Conservation (phyloP, 2,329 filamentous ascomycete genomes). For the Aureobasidium namibiae region DNA sequence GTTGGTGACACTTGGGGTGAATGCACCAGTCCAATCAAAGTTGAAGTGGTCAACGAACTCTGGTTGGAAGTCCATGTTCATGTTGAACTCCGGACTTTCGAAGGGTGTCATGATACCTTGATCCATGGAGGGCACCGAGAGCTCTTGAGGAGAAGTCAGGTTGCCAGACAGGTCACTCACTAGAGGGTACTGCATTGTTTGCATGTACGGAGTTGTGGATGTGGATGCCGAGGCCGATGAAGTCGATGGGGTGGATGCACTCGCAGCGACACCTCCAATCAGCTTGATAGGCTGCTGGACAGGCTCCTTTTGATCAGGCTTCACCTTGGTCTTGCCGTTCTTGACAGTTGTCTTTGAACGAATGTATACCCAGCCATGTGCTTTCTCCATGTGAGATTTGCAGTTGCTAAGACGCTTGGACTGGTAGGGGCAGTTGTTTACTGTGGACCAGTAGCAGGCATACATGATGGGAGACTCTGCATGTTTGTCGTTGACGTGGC, state of each 20-base stretch:
- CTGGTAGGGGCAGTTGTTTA: constrained; percentile 65
- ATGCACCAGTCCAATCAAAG: constrained; percentile 20
- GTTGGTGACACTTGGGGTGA: constrained; percentile 17
- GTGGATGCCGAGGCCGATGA: constrained; percentile 23
- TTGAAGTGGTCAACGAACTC: constrained; percentile 29
- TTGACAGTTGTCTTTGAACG: constrained; percentile 64
- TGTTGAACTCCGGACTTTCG: constrained; percentile 24
- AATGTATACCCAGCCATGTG: constrained; percentile 82
- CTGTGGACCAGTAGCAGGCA: constrained; percentile 68
- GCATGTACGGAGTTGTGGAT: constrained; percentile 30
- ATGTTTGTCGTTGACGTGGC: constrained; percentile 95
- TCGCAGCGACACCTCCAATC: constrained; percentile 52
- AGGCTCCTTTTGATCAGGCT: constrained; percentile 5
- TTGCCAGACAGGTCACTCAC: constrained; percentile 1
- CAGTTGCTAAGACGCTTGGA: constrained; percentile 95
- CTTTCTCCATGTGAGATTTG: constrained; percentile 99
- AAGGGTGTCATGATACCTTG: constrained; percentile 20
- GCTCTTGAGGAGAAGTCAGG: constrained; percentile 22
- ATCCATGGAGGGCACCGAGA: constrained; percentile 26
- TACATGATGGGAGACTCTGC: constrained; percentile 70
- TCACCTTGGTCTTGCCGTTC: constrained; percentile 60
- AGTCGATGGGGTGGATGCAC: constrained; percentile 53
- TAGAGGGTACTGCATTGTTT: constrained; percentile 25
- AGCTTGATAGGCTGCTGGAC: constrained; percentile 33
- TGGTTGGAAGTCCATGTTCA: constrained; percentile 22